Conservation (phyloP, 257 asterid genomes). For the Buddleja alternifolia region DNA sequence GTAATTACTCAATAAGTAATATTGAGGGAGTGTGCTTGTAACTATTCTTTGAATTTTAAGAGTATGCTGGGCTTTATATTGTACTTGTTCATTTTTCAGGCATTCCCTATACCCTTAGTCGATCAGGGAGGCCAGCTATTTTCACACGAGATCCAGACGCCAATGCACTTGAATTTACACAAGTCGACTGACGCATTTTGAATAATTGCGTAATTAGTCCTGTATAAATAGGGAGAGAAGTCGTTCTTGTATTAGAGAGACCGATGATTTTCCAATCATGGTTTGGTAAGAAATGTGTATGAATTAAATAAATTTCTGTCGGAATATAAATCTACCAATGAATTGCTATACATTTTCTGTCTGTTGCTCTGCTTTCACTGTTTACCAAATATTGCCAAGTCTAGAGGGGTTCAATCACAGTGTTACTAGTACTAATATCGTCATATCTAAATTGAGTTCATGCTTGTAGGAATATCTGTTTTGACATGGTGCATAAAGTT, state of each 20-base stretch:
- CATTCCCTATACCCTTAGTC: constrained; percentile 79
- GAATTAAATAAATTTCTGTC: no score
- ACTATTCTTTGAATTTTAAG: background rate
- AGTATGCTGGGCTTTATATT: background rate
- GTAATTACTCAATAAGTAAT: no score
- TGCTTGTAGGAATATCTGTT: no score
- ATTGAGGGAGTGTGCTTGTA: no score
- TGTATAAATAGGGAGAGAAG: constrained; percentile 5
- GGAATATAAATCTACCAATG: background rate
- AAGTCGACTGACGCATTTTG: constrained; percentile 48
- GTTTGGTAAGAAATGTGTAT: background rate
- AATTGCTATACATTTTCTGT: no score
- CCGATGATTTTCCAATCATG: background rate
- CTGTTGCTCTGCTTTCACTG: no score
- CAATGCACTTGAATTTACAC: constrained; percentile 94
- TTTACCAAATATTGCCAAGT: no score
- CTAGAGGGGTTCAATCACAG: no score
- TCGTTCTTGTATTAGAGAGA: background rate
- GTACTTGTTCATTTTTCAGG: constrained; percentile 45
- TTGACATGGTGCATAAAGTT: no score
- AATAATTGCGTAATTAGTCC: background rate
- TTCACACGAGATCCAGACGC: constrained; percentile 92
- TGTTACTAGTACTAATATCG: no score
- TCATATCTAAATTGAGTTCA: no score
- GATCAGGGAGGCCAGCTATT: constrained; percentile 92